A percentile compares a stretch with the other conserved stretches of the same genome.
These are phyloP conservation scores for Penicillium taxi DNA, from an alignment of 495 filamentous ascomycete genomes.

Conservation along the genomic window DNA sequence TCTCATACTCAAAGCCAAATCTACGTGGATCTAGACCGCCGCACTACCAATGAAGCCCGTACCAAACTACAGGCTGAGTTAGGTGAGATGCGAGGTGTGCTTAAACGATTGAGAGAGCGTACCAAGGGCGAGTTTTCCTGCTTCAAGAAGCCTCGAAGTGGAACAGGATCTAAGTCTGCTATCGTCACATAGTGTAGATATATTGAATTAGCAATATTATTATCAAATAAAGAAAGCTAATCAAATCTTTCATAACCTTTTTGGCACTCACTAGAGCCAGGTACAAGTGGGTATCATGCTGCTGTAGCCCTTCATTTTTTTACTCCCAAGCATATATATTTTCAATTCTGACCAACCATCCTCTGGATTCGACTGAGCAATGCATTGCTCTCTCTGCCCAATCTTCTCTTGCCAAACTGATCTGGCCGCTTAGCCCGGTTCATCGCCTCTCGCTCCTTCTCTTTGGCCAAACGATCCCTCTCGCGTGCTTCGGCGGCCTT, in stretches of 20 bases:
- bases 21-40: conserved; percentile 77
- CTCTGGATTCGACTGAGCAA: conserved; percentile 74
- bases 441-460: conserved; percentile 59
- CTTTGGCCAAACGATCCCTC: conserved; percentile 50
- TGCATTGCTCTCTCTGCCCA: conserved; percentile 79
- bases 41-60: conserved; percentile 79
- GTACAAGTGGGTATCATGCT: too few species aligned
- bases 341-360: conserved; percentile 45
- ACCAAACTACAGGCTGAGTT: conserved; percentile 73
- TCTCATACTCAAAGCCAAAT: conserved; percentile 73
- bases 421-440: conserved; percentile 69
- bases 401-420: conserved; percentile 68
- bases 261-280: conserved; percentile 10
- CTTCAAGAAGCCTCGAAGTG: conserved; percentile 49
- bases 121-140: conserved; percentile 80
- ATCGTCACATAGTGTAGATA: conserved; percentile 4
- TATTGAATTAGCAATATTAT: not conserved
- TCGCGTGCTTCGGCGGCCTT: conserved; percentile 55
- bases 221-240: not conserved
- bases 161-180: conserved; percentile 15
- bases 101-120: conserved; percentile 76
- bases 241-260: conserved; percentile 10
- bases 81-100: conserved; percentile 73
- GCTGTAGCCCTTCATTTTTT: conserved; percentile 4
- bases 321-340: too few species aligned